A percentile compares a stretch with the other conserved stretches of the same genome.
These are phyloP conservation scores for Hemisphaericaspora xylofermentans DNA, from an alignment of 1,139 yeast species.

Conservation along the genomic window DNA sequence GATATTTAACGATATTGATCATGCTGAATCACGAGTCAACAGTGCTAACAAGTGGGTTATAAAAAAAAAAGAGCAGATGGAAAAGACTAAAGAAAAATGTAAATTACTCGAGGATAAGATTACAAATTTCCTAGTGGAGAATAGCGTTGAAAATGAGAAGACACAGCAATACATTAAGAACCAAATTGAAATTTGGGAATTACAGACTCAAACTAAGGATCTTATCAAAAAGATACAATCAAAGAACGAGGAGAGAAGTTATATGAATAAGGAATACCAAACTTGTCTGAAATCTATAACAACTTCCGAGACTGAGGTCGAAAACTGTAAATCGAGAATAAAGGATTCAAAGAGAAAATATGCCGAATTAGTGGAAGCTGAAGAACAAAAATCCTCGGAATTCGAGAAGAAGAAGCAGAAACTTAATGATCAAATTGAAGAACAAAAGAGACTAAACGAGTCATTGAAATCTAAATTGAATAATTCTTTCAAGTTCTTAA, in stretches of 20 bases:
- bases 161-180: conserved; percentile 21
- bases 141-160: conserved; percentile 18
- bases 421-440: conserved; percentile 23
- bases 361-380: conserved; percentile 25
- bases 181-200: conserved; percentile 40
- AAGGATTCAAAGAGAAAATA: conserved; percentile 29
- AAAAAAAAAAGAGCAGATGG: conserved; percentile 35
- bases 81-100: conserved; percentile 22
- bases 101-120: conserved; percentile 21
- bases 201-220: conserved; percentile 38
- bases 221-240: conserved; percentile 35
- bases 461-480: conserved; percentile 30
- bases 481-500: conserved; percentile 36
- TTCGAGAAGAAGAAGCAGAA: conserved; percentile 24
- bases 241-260: conserved; percentile 55
- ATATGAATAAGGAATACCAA: conserved; percentile 63
- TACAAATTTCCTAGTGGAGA: conserved; percentile 18
- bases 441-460: conserved; percentile 25
- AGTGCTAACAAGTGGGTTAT: conserved; percentile 41
- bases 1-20: conserved; percentile 36
- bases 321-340: conserved; percentile 27
- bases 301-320: conserved; percentile 49
- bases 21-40: conserved; percentile 37
- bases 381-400: conserved; percentile 21
- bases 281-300: conserved; percentile 57